Base-by-base conservation (phyloP, 176 grass and related monocot species). In the Bromus sterilis region DNA sequence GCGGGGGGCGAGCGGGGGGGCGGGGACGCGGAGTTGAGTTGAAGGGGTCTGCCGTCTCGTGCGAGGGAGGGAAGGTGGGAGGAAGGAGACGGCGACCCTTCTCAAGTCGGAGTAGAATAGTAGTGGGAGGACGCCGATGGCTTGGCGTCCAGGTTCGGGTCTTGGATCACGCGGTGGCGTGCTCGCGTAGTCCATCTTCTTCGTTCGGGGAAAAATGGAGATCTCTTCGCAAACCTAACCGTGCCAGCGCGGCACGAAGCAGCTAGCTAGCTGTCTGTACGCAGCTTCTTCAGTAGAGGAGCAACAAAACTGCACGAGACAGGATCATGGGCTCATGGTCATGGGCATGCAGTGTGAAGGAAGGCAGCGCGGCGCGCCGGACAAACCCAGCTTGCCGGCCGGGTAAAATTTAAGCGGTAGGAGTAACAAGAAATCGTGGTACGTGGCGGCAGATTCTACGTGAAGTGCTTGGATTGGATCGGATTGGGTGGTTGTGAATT, bases 21-120 rank as follows among this genome's bases (percentile, higher is more conserved):
- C 20, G 42, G 28, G 12, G 68, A 87, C 84, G 84, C 78, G 84
- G 88, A 30, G 41, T 87, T 16, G 84, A 34, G 71, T 83, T 78
- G 88, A 83, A 83, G 42, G 25, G 58, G 84, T 84, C 76, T 46
- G 6, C 16, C 1, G 13, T 10, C 6, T 25, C 13, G 32, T 51
- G 32, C 55, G 44, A 16, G 23, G 67, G 18, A 11, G 31, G 78
- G 78, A 85, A 81, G 82, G 82, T 58, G 81, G 8, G 87, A 81
- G 56, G 87, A 77, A 85, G 72, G 87, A 23, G 59, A 80, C 67
- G 58, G 49, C 26, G 24, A 20, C 6, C 2, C 26, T 21, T 73
- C 15, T 18, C 18, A 60, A 1, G 46, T n/a, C n/a, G n/a, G n/a
- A 62, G 58, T 30, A 26, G 59, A 6, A 61, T 13, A 30, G 28